Evolutionary conservation across 2,329 filamentous ascomycete species (phyloP).

Genomic region (Pyrenochaeta sp.): DNA sequence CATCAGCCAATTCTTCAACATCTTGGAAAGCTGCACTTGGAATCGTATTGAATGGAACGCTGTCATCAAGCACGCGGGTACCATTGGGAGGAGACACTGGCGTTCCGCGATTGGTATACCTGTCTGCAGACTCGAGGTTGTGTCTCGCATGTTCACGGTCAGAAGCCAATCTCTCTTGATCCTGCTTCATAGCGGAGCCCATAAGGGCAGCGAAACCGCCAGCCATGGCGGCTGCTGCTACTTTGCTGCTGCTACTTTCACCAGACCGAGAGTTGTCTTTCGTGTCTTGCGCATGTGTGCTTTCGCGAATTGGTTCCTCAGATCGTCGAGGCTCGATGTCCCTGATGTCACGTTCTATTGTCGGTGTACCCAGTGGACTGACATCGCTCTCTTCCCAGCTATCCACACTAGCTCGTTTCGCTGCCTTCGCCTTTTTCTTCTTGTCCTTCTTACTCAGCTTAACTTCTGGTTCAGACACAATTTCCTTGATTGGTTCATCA

Average conservation of each 20-base stretch:
- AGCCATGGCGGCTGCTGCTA: constrained; percentile 33
- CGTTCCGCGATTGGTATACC: constrained; percentile 14
- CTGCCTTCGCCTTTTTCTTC: constrained; percentile 45
- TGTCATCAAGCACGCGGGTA: constrained; percentile 19
- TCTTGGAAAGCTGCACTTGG: constrained; percentile 48
- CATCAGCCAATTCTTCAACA: constrained; percentile 41
- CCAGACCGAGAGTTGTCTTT: constrained; percentile 12
- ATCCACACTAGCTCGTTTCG: constrained; percentile 38
- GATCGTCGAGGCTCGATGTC: constrained; percentile 19
- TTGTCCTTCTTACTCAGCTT: constrained; percentile 52
- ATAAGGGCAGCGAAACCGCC: constrained; percentile 46
- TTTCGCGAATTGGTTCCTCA: constrained; percentile 1
- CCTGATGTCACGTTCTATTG: constrained; percentile 42
- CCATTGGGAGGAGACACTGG: constrained; percentile 29
- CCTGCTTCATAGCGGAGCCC: constrained; percentile 41
- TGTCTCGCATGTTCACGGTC: constrained; percentile 39
- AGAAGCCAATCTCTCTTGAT: constrained; percentile 42
- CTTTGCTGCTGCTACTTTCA: constrained; percentile 25
- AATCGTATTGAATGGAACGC: constrained; percentile 28
- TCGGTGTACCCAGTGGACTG: constrained; percentile 33
- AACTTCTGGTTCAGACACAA: constrained; percentile 22
- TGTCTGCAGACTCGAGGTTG: constrained; percentile 34
- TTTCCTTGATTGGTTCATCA: constrained; percentile 17
- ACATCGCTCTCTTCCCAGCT: constrained; percentile 42
- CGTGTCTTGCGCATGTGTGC: constrained; percentile 12